Percentiles rank a stretch among this genome's conserved stretches.
phyloP scores from a whole-genome alignment of 495 filamentous ascomycete genomes.

The Annulohypoxylon moriforme region DNA sequence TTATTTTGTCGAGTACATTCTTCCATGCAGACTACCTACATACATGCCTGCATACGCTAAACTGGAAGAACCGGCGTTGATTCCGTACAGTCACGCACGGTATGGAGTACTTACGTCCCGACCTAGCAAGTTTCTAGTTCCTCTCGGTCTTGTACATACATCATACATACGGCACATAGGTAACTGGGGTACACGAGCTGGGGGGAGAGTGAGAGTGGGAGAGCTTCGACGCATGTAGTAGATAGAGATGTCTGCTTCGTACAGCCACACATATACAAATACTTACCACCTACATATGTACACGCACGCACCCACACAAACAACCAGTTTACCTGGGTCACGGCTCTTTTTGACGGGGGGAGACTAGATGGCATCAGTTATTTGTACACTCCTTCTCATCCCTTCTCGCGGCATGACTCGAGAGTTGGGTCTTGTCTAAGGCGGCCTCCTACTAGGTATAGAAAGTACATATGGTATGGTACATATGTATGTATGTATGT shows the following conservation, averaged over 20 bases:
- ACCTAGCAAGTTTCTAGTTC: slow-evolving; percentile 3
- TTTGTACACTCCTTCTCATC: slow-evolving; percentile 26
- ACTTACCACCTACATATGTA: neutral
- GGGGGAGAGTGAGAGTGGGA: neutral
- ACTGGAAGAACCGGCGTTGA: slow-evolving; percentile 32
- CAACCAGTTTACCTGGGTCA: slow-evolving; percentile 27
- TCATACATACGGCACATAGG: slow-evolving; percentile 18
- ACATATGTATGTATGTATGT: neutral
- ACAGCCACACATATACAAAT: slow-evolving; percentile 34
- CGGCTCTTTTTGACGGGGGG: neutral
- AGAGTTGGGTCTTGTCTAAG: slow-evolving; percentile 17
- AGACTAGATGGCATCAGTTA: slow-evolving; percentile 19
- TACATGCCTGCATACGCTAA: slow-evolving; percentile 34
- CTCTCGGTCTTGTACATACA: slow-evolving; percentile 13
- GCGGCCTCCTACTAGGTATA: slow-evolving; percentile 21
- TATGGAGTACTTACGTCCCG: slow-evolving; percentile 21
- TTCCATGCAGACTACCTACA: slow-evolving; percentile 35
- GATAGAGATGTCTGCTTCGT: slow-evolving; percentile 21
- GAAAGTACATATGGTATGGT: slow-evolving; percentile 2
- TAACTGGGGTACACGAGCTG: slow-evolving; percentile 14
- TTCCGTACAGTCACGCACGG: slow-evolving; percentile 41
- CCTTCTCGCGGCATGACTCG: slow-evolving; percentile 33
- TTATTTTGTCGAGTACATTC: slow-evolving; percentile 26
- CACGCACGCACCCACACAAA: slow-evolving; percentile 40
- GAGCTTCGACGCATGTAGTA: slow-evolving; percentile 2